These are phyloP conservation scores for Sutorius eximius DNA, from an alignment of 1,284 basidiomycete species.

Conservation along the genomic window DNA sequence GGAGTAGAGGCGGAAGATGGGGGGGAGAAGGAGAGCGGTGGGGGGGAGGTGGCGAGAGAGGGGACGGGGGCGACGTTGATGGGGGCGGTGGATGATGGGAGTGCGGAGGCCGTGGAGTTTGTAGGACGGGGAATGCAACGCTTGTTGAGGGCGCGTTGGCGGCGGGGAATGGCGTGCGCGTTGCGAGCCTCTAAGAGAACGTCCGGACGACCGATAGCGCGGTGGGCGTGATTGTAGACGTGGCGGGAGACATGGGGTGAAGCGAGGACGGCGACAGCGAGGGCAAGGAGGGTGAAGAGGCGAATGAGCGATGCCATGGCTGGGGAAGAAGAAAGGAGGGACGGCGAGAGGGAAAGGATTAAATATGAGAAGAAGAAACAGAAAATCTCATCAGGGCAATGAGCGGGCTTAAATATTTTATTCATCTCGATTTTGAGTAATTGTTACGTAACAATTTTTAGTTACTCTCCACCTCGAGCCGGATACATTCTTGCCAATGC, in stretches of 20 bases:
- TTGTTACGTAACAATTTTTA: not conserved
- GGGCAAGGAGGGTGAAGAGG: conserved; percentile 46
- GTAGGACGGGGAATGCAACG: conserved; percentile 39
- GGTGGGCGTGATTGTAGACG: conserved; percentile 30
- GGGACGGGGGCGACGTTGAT: conserved; percentile 18
- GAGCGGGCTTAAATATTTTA: not conserved
- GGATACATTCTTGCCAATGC: conserved; percentile 78
- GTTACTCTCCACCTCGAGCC: conserved; percentile 37
- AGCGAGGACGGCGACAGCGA: conserved; percentile 45
- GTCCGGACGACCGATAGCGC: conserved; percentile 32
- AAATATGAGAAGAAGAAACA: conserved; percentile 7
- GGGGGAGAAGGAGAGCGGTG: not conserved
- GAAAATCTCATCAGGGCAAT: not conserved
- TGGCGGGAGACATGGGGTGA: conserved; percentile 45
- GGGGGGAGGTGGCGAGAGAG: not conserved
- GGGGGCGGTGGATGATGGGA: not conserved
- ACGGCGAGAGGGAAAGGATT: not conserved
- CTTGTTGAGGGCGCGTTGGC: conserved; percentile 41
- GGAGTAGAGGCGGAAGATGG: no score
- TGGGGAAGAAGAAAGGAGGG: not conserved
- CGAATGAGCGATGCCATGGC: conserved; percentile 49
- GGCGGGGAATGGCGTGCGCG: conserved; percentile 19
- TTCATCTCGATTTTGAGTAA: no score
- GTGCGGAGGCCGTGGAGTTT: conserved; percentile 10
- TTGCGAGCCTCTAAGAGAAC: conserved; percentile 38